Conservation (phyloP, 1,284 basidiomycete genomes). For the Earliella scabrosa region DNA sequence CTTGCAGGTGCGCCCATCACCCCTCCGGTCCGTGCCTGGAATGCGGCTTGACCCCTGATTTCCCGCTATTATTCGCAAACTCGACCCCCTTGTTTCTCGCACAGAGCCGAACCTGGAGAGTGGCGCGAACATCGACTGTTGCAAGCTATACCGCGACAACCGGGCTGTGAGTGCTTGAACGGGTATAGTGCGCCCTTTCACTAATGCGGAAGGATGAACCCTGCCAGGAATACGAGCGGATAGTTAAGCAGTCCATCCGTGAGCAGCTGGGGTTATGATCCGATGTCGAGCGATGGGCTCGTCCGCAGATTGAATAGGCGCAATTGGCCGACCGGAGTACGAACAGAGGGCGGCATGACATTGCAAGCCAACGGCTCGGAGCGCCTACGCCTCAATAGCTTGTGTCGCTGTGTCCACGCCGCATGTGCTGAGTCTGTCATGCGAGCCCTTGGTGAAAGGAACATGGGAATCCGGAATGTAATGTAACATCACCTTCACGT, state of each 20-base stretch:
- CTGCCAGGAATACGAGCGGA: constrained; percentile 69
- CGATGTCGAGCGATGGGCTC: background rate
- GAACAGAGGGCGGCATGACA: background rate
- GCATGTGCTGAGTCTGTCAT: background rate
- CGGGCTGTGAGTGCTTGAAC: constrained; percentile 45
- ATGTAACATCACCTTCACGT: constrained; percentile 19
- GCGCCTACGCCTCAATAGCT: background rate
- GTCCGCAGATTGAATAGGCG: background rate
- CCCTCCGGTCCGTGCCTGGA: constrained; percentile 3
- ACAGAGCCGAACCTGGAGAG: constrained; percentile 98
- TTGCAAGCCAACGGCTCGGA: background rate
- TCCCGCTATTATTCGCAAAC: background rate
- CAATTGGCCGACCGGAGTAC: background rate
- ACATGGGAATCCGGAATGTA: constrained; percentile 11
- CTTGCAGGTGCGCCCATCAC: constrained; percentile 74
- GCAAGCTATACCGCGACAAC: constrained; percentile 93
- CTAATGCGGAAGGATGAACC: background rate
- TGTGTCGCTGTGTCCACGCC: background rate
- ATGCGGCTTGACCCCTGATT: background rate
- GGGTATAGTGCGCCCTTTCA: background rate
- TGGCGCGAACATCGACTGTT: constrained; percentile 97
- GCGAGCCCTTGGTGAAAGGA: background rate
- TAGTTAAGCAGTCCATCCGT: constrained; percentile 70
- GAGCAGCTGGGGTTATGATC: constrained; percentile 71
- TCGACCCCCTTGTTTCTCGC: background rate